Evolutionary conservation across 306 rosid genomes (phyloP).

Genomic region (Canavalia ensiformis): DNA sequence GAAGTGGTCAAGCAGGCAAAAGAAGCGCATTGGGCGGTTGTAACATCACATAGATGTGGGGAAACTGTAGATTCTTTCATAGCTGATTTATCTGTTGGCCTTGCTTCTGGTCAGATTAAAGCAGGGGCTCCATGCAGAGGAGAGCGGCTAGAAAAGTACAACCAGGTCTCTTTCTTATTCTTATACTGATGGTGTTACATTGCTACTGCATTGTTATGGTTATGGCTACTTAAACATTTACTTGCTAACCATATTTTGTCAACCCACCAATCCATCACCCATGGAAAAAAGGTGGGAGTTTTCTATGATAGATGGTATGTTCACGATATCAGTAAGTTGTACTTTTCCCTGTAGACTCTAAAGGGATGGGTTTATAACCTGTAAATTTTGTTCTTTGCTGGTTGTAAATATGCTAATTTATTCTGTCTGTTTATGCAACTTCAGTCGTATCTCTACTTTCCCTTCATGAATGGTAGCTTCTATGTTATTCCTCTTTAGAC

Average conservation of each 20-base stretch:
- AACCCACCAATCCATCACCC: slow-evolving; percentile 4
- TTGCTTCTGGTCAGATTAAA: slow-evolving; percentile 86
- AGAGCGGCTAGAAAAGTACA: slow-evolving; percentile 92
- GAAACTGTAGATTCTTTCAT: slow-evolving; percentile 91
- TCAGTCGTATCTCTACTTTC: neutral
- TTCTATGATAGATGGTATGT: slow-evolving; percentile 4
- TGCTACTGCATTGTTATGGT: slow-evolving; percentile 3
- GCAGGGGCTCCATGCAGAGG: slow-evolving; percentile 99
- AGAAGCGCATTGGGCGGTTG: slow-evolving; percentile 89
- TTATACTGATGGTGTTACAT: slow-evolving; percentile 37
- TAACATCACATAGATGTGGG: slow-evolving; percentile 90
- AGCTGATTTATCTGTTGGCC: slow-evolving; percentile 96
- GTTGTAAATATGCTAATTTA: slow-evolving; percentile 9
- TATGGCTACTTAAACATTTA: slow-evolving; percentile 36
- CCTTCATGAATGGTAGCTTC: too few species aligned
- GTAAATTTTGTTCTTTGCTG: slow-evolving; percentile 3
- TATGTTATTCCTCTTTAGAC: slow-evolving; percentile 1
- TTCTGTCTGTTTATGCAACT: neutral
- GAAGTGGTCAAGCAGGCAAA: slow-evolving; percentile 87
- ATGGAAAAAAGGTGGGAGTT: neutral
- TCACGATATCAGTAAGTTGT: neutral
- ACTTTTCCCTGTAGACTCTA: too few species aligned
- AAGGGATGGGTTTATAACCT: neutral
- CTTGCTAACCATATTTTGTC: slow-evolving; percentile 11
- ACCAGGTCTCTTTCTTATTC: slow-evolving; percentile 72